These are phyloP conservation scores for Tubosaeta sp. DNA, from an alignment of 768 basidiomycete genomes.

Conservation along the genomic window DNA sequence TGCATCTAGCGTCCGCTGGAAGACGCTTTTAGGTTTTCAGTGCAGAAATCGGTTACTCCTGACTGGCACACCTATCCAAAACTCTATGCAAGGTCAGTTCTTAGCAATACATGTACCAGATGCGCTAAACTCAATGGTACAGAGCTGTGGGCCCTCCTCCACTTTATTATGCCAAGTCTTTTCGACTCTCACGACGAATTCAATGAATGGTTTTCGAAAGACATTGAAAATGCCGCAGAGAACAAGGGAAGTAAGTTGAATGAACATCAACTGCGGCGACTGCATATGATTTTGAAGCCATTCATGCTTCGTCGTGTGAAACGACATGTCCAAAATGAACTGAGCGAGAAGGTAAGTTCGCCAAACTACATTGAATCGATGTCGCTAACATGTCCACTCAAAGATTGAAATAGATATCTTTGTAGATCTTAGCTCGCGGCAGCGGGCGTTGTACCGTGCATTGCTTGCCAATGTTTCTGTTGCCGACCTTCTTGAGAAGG, in stretches of 20 bases:
- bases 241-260: slow-evolving; percentile 90
- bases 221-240: slow-evolving; percentile 93
- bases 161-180: slow-evolving; percentile 99
- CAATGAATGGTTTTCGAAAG: slow-evolving; percentile 99
- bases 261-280: slow-evolving; percentile 87
- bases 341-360: slow-evolving; percentile 85
- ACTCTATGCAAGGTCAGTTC: slow-evolving; percentile 92
- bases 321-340: slow-evolving; percentile 98
- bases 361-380: slow-evolving; percentile 48
- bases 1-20: slow-evolving; percentile 94
- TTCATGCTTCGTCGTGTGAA: slow-evolving; percentile 99
- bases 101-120: not conserved
- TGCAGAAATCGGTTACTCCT: slow-evolving; percentile 92
- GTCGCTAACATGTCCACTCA: slow-evolving; percentile 75
- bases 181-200: slow-evolving; percentile 99
- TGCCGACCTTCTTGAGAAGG: slow-evolving; percentile 89
- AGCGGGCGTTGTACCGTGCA: slow-evolving; percentile 85
- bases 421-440: slow-evolving; percentile 90
- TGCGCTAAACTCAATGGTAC: slow-evolving; percentile 7
- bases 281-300: slow-evolving; percentile 99
- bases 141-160: slow-evolving; percentile 98
- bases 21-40: slow-evolving; percentile 91
- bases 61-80: slow-evolving; percentile 98
- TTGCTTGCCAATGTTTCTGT: slow-evolving; percentile 92
- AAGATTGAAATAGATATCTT: slow-evolving; percentile 96